Base-by-base conservation (phyloP, 768 basidiomycete species). In the Calocybe cyanea region DNA sequence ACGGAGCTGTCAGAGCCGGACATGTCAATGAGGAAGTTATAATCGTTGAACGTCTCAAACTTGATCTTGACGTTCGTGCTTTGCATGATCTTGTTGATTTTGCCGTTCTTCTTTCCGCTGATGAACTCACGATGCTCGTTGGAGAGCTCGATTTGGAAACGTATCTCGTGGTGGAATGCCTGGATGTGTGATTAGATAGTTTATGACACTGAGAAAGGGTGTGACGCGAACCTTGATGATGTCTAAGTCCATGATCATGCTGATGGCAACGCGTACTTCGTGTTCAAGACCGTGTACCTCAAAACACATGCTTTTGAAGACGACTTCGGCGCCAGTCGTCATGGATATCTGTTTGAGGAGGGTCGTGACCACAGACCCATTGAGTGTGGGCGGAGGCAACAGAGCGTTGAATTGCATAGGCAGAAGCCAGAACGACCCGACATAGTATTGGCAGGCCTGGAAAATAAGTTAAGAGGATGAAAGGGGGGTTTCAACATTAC, bases 31-130 rank as follows among this genome's bases (percentile, higher is more conserved):
- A 93, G 77, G 69, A 94, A 93, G 64, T 94, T 92, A 64, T 92
- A 83, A 61, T 95, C 92, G 62, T 93, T 96, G 71, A 95, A 90
- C 5, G 94, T 95, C 72, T 98, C 95, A 52, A 97, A 97, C 68
- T 96, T 96, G 75, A 99, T 96, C 71, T 96, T 95, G 62, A 94
- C 93, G 56, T 88, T 90, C 23, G 94, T 88, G 10, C 84, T 86
- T 66, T 97, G 93, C 92, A 97, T 97, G 63, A 98, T 96, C 72
- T 97, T 98, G 74, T 97, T 97, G 66, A 97, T 92, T 70, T 99
- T 99, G 47, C 95, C 95, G 59, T 98, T 97, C 76, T 98, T 97
- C 76, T 99, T 99, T 35, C 95, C 95, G 46, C 88, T 90, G 65
- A 99, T 96, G 69, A 98, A 99, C 56, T 99, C 95, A 48, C 94